Evolutionary conservation across 495 filamentous ascomycete species (phyloP).

Genomic region (Neurospora tetrasperma): DNA sequence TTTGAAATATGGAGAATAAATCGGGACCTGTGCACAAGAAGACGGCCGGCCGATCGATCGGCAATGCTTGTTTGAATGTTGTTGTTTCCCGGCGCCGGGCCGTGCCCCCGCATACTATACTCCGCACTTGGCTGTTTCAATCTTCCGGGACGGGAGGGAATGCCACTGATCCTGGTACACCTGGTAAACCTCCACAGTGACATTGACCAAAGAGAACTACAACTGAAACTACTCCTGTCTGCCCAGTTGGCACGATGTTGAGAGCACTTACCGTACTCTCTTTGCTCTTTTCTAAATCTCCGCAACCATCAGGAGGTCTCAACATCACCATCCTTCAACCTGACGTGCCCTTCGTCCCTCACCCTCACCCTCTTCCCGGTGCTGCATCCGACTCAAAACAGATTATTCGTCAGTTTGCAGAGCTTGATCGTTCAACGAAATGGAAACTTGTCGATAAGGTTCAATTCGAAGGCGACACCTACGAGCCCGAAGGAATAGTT

Average conservation of each 20-base stretch:
- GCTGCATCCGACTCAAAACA: conserved; percentile 16
- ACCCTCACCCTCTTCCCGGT: conserved; percentile 20
- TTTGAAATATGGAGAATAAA: neutral
- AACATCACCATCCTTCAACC: conserved; percentile 11
- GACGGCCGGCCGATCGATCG: neutral
- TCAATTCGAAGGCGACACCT: conserved; percentile 27
- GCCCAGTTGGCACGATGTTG: neutral
- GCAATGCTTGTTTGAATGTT: neutral
- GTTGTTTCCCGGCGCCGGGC: neutral
- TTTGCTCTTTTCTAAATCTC: neutral
- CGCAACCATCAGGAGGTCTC: neutral
- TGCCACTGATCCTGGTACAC: neutral
- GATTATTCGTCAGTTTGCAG: conserved; percentile 23
- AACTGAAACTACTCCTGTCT: neutral
- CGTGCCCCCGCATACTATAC: neutral
- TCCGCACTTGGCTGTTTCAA: neutral
- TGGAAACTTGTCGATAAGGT: conserved; percentile 26
- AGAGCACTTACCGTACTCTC: neutral
- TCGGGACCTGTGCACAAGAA: neutral
- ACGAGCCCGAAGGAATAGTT: conserved; percentile 28
- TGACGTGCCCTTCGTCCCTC: conserved; percentile 7
- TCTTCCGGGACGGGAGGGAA: neutral
- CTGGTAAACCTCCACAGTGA: neutral
- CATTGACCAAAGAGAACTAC: neutral
- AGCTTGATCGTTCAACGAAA: conserved; percentile 18